Percentiles rank a stretch among this genome's conserved stretches.
Evolutionary conservation across 2,329 filamentous ascomycete genomes (phyloP).

Genomic region (Lasiodiplodia sp.): DNA sequence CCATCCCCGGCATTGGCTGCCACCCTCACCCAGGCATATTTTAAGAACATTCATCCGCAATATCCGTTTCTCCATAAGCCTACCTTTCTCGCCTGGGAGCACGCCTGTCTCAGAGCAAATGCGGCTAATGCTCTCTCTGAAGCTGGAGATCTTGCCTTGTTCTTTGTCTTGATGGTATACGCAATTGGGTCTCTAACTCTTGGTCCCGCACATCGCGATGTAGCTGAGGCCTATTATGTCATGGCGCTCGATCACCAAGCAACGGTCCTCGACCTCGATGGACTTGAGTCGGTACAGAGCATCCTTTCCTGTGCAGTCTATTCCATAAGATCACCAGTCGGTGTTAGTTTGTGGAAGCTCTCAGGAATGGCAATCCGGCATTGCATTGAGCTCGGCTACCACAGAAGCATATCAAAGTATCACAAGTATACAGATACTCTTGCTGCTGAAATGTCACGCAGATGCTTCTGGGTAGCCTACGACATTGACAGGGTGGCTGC

Average conservation of each 20-base stretch:
- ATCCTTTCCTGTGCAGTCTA: constrained; percentile 40
- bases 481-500: constrained; percentile 43
- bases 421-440: constrained; percentile 34
- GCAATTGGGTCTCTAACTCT: constrained; percentile 37
- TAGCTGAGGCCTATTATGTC: constrained; percentile 34
- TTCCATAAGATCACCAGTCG: constrained; percentile 38
- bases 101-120: constrained; percentile 34
- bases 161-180: constrained; percentile 35
- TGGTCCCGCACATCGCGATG: constrained; percentile 30
- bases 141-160: constrained; percentile 27
- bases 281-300: constrained; percentile 37
- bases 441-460: constrained; percentile 40
- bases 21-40: constrained; percentile 44
- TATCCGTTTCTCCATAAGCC: constrained; percentile 49
- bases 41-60: constrained; percentile 49
- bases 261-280: constrained; percentile 37
- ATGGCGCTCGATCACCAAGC: constrained; percentile 32
- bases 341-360: constrained; percentile 43
- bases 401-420: constrained; percentile 36
- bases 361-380: constrained; percentile 46
- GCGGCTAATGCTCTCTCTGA: neutral
- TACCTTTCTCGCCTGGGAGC: constrained; percentile 45
- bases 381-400: constrained; percentile 48
- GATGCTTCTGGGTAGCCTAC: constrained; percentile 46
- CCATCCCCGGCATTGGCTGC: neutral